A percentile compares a stretch with the other conserved stretches of the same genome.
These are phyloP conservation scores for Nothophoma quercina DNA, from an alignment of 2,329 filamentous ascomycete genomes.

Conservation along the genomic window DNA sequence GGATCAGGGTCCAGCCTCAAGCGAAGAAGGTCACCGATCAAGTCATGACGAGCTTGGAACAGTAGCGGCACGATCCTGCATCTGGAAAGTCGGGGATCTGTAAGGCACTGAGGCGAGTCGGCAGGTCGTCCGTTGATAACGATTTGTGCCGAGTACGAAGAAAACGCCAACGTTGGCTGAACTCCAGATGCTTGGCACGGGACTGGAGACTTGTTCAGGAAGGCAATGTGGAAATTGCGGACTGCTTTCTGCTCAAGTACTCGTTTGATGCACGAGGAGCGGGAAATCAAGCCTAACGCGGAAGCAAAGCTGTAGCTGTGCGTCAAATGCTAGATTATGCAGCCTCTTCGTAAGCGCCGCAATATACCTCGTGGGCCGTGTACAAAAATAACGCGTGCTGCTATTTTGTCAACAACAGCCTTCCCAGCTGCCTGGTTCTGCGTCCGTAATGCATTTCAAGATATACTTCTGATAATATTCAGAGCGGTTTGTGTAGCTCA, in stretches of 20 bases:
- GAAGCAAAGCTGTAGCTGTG: neutral
- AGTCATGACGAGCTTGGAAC: neutral
- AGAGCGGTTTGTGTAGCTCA: neutral
- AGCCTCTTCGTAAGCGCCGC: neutral
- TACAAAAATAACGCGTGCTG: conserved; percentile 2
- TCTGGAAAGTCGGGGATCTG: neutral
- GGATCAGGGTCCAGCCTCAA: neutral
- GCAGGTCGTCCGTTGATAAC: conserved; percentile 6
- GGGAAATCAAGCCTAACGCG: neutral
- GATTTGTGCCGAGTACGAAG: conserved; percentile 4
- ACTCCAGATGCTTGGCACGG: neutral
- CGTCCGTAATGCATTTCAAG: neutral
- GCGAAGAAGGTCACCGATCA: conserved; percentile 1
- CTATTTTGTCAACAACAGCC: neutral
- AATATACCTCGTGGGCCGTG: neutral
- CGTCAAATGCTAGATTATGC: conserved; percentile 3
- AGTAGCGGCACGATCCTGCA: neutral
- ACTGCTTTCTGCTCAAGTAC: neutral
- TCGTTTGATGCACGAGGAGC: neutral
- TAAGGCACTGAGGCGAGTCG: conserved; percentile 5
- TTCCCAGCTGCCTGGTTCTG: neutral
- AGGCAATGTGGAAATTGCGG: conserved; percentile 12
- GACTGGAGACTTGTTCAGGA: conserved; percentile 2
- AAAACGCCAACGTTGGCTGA: neutral
- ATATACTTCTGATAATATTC: neutral